These are phyloP conservation scores for Chalciporus chontae DNA, from an alignment of 768 basidiomycete species.

Conservation along the genomic window DNA sequence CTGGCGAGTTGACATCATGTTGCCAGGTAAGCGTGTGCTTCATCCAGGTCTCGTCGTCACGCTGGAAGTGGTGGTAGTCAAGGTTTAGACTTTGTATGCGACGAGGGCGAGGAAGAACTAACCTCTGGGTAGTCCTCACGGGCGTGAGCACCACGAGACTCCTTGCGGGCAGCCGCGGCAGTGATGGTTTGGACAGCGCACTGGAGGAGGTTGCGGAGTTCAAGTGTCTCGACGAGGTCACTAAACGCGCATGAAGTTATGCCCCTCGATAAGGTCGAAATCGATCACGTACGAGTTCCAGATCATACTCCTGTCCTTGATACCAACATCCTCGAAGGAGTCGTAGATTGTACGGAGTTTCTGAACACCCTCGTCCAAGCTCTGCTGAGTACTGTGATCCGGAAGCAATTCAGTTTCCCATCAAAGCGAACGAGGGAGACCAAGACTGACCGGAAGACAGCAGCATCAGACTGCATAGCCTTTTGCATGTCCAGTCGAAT, in stretches of 20 bases:
- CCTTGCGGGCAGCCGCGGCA: slow-evolving; percentile 89
- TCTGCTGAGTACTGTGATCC: slow-evolving; percentile 67
- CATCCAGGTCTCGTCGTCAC: slow-evolving; percentile 94
- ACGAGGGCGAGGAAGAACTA: slow-evolving; percentile 17
- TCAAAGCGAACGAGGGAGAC: not conserved
- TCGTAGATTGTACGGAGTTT: slow-evolving; percentile 86
- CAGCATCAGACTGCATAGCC: slow-evolving; percentile 97
- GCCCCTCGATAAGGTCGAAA: not conserved
- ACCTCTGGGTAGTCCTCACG: slow-evolving; percentile 98
- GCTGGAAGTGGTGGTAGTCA: slow-evolving; percentile 39
- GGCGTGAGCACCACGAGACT: slow-evolving; percentile 97
- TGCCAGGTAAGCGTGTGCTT: slow-evolving; percentile 96
- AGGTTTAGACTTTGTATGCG: not conserved
- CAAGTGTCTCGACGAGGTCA: slow-evolving; percentile 95
- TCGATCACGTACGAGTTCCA: slow-evolving; percentile 88
- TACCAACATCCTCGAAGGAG: slow-evolving; percentile 85
- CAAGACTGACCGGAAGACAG: slow-evolving; percentile 77
- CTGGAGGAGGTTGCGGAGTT: slow-evolving; percentile 93
- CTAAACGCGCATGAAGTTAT: slow-evolving; percentile 36
- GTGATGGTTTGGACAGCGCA: slow-evolving; percentile 95
- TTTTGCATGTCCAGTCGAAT: slow-evolving; percentile 97
- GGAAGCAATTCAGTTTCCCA: slow-evolving; percentile 3
- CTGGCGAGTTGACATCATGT: slow-evolving; percentile 65
- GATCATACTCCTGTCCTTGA: slow-evolving; percentile 99
- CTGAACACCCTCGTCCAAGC: slow-evolving; percentile 88